phyloP scores from a whole-genome alignment of 345 rosid genomes.

The Brassica cretica region DNA sequence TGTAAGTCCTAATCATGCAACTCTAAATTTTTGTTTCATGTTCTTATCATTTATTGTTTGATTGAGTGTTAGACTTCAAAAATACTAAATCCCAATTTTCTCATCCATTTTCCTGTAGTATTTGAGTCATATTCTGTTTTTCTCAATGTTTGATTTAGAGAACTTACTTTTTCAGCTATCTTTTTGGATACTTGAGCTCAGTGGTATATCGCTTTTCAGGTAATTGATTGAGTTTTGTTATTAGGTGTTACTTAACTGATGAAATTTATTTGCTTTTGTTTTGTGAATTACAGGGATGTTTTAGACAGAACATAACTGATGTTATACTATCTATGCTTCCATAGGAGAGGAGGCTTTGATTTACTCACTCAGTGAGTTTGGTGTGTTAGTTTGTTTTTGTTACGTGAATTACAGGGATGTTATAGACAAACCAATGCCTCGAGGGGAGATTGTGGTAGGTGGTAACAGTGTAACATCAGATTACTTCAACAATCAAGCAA shows the following conservation, averaged over 20 bases:
- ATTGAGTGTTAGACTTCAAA: neutral
- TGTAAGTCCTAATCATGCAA: neutral
- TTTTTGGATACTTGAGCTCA: slow-evolving; percentile 83
- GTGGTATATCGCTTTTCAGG: slow-evolving; percentile 88
- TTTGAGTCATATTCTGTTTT: neutral
- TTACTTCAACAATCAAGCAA: slow-evolving; percentile 73
- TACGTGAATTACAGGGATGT: neutral
- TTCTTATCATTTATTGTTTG: no score
- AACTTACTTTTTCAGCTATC: slow-evolving; percentile 43
- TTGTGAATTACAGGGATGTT: slow-evolving; percentile 65
- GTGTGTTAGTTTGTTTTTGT: neutral
- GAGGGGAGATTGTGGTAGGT: slow-evolving; percentile 85
- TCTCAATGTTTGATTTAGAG: no score
- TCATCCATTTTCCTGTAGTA: neutral
- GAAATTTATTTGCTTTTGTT: neutral
- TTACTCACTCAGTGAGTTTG: slow-evolving; percentile 83
- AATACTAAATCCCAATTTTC: neutral
- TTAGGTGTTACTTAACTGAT: neutral
- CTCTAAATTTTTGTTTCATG: neutral
- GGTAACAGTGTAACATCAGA: slow-evolving; percentile 76
- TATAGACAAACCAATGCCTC: slow-evolving; percentile 84
- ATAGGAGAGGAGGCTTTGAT: slow-evolving; percentile 84
- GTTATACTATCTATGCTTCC: slow-evolving; percentile 88
- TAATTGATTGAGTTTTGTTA: slow-evolving; percentile 11
- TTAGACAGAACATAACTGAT: slow-evolving; percentile 68